phyloP scores from a whole-genome alignment of 352 stramenopile species.

The Phytopythium montanum region DNA sequence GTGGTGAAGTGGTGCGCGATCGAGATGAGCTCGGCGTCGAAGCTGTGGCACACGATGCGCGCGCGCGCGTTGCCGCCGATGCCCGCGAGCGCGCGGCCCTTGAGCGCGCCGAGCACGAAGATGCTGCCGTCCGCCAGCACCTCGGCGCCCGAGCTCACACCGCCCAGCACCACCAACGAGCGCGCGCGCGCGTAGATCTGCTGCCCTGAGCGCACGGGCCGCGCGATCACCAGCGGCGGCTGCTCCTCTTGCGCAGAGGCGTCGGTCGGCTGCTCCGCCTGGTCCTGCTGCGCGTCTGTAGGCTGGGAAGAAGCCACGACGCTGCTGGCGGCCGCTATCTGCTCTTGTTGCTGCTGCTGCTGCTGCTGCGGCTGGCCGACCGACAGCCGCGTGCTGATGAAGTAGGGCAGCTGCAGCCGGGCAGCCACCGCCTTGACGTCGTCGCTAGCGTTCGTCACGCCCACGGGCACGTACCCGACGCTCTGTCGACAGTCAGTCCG shows the following conservation, averaged over 20 bases:
- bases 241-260: conserved; percentile 7
- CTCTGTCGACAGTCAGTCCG: conserved; percentile 17
- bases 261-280: conserved; percentile 10
- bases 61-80: conserved; percentile 72
- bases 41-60: conserved; percentile 70
- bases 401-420: conserved; percentile 59
- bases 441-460: conserved; percentile 83
- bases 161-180: conserved; percentile 80
- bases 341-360: background rate
- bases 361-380: conserved; percentile 15
- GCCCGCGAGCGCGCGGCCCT: conserved; percentile 81
- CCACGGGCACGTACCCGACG: conserved; percentile 60
- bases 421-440: conserved; percentile 73
- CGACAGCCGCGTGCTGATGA: conserved; percentile 70
- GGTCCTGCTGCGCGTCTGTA: background rate
- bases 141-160: conserved; percentile 85
- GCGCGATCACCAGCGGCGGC: conserved; percentile 61
- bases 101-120: conserved; percentile 75
- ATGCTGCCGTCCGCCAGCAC: conserved; percentile 87
- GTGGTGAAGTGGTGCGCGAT: conserved; percentile 90
- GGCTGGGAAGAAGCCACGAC: background rate
- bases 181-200: conserved; percentile 83
- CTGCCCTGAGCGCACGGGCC: conserved; percentile 82
- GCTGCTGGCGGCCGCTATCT: background rate
- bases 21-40: conserved; percentile 88